Percentiles rank a stretch among this genome's conserved stretches.
phyloP scores from a whole-genome alignment of 2,329 filamentous ascomycete species.

The Beauveria medogensis region DNA sequence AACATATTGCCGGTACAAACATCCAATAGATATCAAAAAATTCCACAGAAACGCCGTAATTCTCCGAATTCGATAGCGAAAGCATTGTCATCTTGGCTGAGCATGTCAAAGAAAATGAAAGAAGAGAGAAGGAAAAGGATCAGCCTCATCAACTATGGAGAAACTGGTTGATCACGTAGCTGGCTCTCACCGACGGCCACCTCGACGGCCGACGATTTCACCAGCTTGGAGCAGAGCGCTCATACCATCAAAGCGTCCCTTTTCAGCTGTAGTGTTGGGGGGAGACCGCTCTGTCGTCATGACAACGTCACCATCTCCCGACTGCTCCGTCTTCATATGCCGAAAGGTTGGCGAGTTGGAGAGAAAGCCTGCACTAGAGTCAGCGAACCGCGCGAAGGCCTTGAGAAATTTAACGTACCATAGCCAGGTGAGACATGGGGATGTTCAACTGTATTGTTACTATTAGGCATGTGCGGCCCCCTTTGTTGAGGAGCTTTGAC shows the following conservation, averaged over 20 bases:
- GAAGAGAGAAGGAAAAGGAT: background rate
- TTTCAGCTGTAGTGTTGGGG: constrained; percentile 22
- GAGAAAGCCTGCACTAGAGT: constrained; percentile 24
- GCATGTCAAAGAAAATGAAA: background rate
- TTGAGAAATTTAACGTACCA: constrained; percentile 22
- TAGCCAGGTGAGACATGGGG: constrained; percentile 20
- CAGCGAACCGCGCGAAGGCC: constrained; percentile 19
- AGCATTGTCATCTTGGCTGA: background rate
- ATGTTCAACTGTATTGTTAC: constrained; percentile 12
- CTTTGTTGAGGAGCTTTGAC: constrained; percentile 5
- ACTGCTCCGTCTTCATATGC: constrained; percentile 23
- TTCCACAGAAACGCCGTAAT: background rate
- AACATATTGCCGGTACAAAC: background rate
- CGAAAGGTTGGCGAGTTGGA: constrained; percentile 25
- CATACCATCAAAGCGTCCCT: constrained; percentile 44
- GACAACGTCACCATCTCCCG: constrained; percentile 23
- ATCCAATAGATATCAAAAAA: background rate
- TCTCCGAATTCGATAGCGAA: background rate
- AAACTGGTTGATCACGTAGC: background rate
- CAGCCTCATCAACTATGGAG: background rate
- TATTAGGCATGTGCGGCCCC: constrained; percentile 15
- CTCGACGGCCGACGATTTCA: constrained; percentile 46
- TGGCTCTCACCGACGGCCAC: constrained; percentile 12
- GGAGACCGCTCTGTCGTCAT: constrained; percentile 21
- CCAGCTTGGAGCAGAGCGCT: constrained; percentile 50